Conservation (phyloP, 2,329 filamentous ascomycete species). For the Clarireedia homoeocarpa region DNA sequence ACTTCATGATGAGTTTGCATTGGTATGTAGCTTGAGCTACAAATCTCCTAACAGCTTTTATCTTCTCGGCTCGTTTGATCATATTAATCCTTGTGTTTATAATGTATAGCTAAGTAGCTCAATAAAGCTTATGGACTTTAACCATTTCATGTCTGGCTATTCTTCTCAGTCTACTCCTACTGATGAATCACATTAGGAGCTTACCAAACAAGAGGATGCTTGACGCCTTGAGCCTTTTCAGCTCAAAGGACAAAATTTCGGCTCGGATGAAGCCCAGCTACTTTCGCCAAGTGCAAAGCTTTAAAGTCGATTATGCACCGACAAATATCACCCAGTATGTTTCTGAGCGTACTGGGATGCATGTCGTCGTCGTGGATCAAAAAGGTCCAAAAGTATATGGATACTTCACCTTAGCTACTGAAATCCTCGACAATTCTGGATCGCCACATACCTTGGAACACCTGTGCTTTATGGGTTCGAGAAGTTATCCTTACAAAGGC, state of each 20-base stretch:
- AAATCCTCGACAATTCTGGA: constrained; percentile 95
- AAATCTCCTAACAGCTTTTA: no score
- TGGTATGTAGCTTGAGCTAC: neutral
- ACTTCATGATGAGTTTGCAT: neutral
- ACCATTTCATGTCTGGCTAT: no score
- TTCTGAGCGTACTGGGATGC: constrained; percentile 88
- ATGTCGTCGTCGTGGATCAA: constrained; percentile 83
- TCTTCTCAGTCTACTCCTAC: no score
- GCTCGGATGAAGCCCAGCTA: constrained; percentile 42
- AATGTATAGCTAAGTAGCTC: no score
- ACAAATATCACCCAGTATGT: constrained; percentile 91
- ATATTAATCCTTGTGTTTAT: no score
- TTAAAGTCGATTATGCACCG: constrained; percentile 84
- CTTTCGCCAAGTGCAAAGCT: constrained; percentile 79
- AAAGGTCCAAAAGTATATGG: constrained; percentile 92
- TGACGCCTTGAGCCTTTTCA: neutral
- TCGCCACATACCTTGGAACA: constrained; percentile 84
- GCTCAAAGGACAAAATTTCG: constrained; percentile 42
- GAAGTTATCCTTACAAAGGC: constrained; percentile 89
- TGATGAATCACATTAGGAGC: neutral
- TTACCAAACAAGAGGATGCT: neutral
- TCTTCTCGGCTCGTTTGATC: no score
- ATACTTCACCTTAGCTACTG: constrained; percentile 91
- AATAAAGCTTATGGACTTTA: no score
- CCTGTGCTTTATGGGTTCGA: constrained; percentile 82